Conservation (phyloP, 768 basidiomycete genomes). For the Mycena alexandri region DNA sequence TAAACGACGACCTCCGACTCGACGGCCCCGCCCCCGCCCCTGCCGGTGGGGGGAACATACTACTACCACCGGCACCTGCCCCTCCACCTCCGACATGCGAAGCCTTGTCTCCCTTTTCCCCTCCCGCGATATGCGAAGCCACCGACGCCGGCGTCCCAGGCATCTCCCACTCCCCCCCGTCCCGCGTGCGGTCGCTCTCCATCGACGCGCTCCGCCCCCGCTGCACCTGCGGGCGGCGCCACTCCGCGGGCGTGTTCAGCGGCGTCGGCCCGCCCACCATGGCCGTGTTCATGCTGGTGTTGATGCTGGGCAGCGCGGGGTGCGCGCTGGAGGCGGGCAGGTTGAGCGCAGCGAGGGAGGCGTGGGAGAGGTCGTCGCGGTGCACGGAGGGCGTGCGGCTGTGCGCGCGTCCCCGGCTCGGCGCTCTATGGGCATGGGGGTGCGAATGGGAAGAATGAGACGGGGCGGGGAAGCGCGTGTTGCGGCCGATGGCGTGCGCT, state of each 20-base stretch:
- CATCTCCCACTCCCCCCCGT: not conserved
- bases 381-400: slow-evolving; percentile 29
- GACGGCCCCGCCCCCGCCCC: slow-evolving; percentile 61
- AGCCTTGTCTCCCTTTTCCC: too few relatives aligned
- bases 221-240: too few relatives aligned
- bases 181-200: slow-evolving; percentile 10
- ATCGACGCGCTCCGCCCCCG: not conserved
- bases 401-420: slow-evolving; percentile 67
- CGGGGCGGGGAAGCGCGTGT: slow-evolving; percentile 72
- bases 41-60: slow-evolving; percentile 73
- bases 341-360: too few relatives aligned
- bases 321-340: too few relatives aligned
- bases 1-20: slow-evolving; percentile 79
- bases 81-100: too few relatives aligned
- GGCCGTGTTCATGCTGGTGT: too few relatives aligned
- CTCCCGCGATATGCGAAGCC: too few relatives aligned
- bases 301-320: too few relatives aligned
- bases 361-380: slow-evolving; percentile 11
- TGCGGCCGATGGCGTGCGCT: slow-evolving; percentile 92
- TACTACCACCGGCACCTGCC: slow-evolving; percentile 58
- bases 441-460: slow-evolving; percentile 45
- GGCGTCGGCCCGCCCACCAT: slow-evolving; percentile 21
- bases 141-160: not conserved
- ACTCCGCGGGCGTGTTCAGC: not conserved
- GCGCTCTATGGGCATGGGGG: slow-evolving; percentile 51